A percentile compares a stretch with the other conserved stretches of the same genome.
These are phyloP conservation scores for Venturiaceae sp. DNA, from an alignment of 2,329 filamentous ascomycete genomes.

Conservation along the genomic window DNA sequence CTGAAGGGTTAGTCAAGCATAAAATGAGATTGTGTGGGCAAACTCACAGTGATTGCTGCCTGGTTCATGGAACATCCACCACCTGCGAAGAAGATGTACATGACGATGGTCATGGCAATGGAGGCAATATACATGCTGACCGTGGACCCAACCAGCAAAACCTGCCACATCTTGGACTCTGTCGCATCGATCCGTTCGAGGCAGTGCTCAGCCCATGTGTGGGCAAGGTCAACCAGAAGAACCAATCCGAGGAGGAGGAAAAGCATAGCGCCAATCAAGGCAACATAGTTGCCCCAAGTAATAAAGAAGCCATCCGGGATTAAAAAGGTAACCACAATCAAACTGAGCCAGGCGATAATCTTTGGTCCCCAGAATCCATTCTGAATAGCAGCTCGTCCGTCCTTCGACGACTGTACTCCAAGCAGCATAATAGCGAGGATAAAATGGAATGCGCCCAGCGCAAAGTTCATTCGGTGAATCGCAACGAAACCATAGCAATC, in stretches of 20 bases:
- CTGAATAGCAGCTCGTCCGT: slow-evolving; percentile 78
- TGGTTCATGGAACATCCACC: slow-evolving; percentile 90
- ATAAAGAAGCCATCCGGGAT: slow-evolving; percentile 94
- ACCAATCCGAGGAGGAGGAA: slow-evolving; percentile 91
- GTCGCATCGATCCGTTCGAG: slow-evolving; percentile 84
- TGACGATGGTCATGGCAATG: slow-evolving; percentile 86
- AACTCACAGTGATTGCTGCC: slow-evolving; percentile 68
- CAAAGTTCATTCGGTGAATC: slow-evolving; percentile 96
- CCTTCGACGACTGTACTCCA: slow-evolving; percentile 78
- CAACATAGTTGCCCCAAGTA: slow-evolving; percentile 90
- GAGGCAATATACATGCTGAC: slow-evolving; percentile 88
- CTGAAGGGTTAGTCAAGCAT: no score
- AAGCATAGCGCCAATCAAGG: slow-evolving; percentile 78
- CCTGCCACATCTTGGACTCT: slow-evolving; percentile 77
- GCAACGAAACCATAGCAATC: slow-evolving; percentile 94
- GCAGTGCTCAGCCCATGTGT: slow-evolving; percentile 96
- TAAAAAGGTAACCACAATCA: slow-evolving; percentile 87
- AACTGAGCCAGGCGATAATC: slow-evolving; percentile 74
- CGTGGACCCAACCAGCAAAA: slow-evolving; percentile 82
- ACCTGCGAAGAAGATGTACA: slow-evolving; percentile 92
- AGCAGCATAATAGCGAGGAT: slow-evolving; percentile 76
- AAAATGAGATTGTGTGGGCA: no score
- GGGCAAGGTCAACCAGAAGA: slow-evolving; percentile 85
- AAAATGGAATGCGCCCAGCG: slow-evolving; percentile 86
- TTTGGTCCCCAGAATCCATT: slow-evolving; percentile 99